Evolutionary conservation across 208 protist species (phyloP), one percentile per base, ranked within the genome.

Genomic region (Leptomonas seymouri): DNA sequence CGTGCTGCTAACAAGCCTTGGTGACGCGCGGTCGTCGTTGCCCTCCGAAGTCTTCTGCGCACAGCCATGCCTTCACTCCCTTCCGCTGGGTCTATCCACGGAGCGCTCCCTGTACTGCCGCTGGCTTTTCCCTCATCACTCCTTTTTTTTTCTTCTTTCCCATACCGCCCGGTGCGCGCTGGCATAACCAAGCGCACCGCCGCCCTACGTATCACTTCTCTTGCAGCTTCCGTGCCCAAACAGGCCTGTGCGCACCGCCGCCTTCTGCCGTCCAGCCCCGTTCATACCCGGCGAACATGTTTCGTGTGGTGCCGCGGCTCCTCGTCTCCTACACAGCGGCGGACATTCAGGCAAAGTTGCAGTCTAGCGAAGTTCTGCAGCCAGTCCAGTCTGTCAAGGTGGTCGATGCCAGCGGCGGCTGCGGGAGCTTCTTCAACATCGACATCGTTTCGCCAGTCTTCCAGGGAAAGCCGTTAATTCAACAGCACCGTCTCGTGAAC

Each of bases 401-500:
- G 27, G 74, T 85, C 11, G 91, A 96, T 67, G 78, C 75, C 42
- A 94, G 89, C 69, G 80, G 75, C 0, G 91, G 91, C 21, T 96
- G 91, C 67, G 91, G 91, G 3, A 89, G 79, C 70, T 94, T 94
- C 67, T 96, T 92, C 59, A 86, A 94, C 48, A 92, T 96, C 50
- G 78, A 78, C 39, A 80, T 96, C 12, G 75, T 72, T 15, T 96
- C 91, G 4, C 76, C 84, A 0, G 87, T 78, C 0, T 96, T 96
- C 42, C 57, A 66, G n/a, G 89, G 81, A 16, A 91, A 91, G 65
- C 59, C 85, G 14, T 74, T 97, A 28, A 85, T 97, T 53, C 82
- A 94, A 50, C 91, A 97, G 61, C 91, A 97, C 67, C 81, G 91
- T 21, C 61, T 97, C 28, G 91, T 97, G 44, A 94, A 97, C 61